Percentiles rank a stretch among this genome's conserved stretches.
phyloP scores from a whole-genome alignment of 2,329 filamentous ascomycete genomes.

The Botrytis squamosa region DNA sequence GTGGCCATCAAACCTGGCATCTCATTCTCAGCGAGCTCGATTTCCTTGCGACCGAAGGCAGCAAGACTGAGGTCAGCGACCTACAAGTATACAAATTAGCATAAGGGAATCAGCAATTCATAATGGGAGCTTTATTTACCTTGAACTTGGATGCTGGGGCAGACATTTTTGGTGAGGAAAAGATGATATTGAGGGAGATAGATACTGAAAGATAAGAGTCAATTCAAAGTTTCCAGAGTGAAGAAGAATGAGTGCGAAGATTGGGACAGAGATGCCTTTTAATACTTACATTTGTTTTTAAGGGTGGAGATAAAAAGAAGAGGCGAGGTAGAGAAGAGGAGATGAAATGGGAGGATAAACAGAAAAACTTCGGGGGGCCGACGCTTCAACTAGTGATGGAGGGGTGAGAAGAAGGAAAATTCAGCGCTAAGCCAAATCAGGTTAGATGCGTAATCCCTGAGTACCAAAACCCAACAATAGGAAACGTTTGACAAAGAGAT shows the following conservation, averaged over 20 bases:
- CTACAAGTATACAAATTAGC: constrained; percentile 45
- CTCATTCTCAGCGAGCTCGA: constrained; percentile 93
- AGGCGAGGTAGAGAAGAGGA: not conserved
- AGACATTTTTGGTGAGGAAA: constrained; percentile 37
- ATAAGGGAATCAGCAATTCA: constrained; percentile 2
- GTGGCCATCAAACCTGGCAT: constrained; percentile 99
- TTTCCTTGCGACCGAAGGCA: constrained; percentile 98
- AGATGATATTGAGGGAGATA: constrained; percentile 20
- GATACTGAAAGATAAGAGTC: constrained; percentile 9
- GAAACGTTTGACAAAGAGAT: constrained; percentile 8
- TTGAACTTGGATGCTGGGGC: constrained; percentile 41
- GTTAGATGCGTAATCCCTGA: not conserved
- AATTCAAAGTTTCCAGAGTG: not conserved
- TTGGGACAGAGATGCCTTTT: not conserved
- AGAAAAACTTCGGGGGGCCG: constrained; percentile 14
- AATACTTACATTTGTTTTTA: constrained; percentile 9
- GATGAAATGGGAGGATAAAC: not conserved
- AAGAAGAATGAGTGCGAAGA: not conserved
- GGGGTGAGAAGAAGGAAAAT: constrained; percentile 19
- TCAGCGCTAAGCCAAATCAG: not conserved
- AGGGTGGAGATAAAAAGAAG: not conserved
- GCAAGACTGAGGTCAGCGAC: constrained; percentile 97
- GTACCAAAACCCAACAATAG: constrained; percentile 1
- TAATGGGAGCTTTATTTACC: constrained; percentile 21
- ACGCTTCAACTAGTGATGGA: constrained; percentile 1